phyloP scores from a whole-genome alignment of 1,139 yeast species.

The Torulaspora pretoriensis region DNA sequence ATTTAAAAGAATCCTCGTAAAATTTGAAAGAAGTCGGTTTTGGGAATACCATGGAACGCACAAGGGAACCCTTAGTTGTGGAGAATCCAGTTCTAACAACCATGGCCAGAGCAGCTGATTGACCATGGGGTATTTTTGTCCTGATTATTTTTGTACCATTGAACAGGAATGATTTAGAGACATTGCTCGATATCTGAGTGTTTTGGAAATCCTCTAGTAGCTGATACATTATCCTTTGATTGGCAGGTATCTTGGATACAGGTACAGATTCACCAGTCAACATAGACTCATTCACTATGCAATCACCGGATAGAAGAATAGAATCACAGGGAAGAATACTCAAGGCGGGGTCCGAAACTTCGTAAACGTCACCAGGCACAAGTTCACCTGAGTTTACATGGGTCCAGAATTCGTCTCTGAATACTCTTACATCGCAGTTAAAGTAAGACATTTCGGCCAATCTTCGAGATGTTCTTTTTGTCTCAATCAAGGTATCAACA shows the following conservation, averaged over 20 bases:
- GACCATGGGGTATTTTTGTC: slow-evolving; percentile 56
- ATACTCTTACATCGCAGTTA: slow-evolving; percentile 77
- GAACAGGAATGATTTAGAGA: slow-evolving; percentile 73
- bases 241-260: slow-evolving; percentile 72
- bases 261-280: slow-evolving; percentile 98
- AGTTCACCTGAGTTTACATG: slow-evolving; percentile 73
- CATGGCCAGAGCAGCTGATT: slow-evolving; percentile 67
- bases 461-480: slow-evolving; percentile 68
- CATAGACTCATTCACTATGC: slow-evolving; percentile 93
- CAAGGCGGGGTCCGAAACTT: slow-evolving; percentile 81
- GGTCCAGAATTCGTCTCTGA: slow-evolving; percentile 93
- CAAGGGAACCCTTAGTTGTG: slow-evolving; percentile 92
- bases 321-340: slow-evolving; percentile 82
- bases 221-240: slow-evolving; percentile 53
- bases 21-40: slow-evolving; percentile 92
- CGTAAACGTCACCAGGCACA: slow-evolving; percentile 95
- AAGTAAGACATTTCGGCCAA: slow-evolving; percentile 70
- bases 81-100: slow-evolving; percentile 88
- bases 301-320: slow-evolving; percentile 79
- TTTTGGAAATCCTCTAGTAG: slow-evolving; percentile 51
- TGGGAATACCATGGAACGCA: slow-evolving; percentile 94
- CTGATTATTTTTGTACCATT: slow-evolving; percentile 87
- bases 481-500: slow-evolving; percentile 74
- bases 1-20: slow-evolving; percentile 88
- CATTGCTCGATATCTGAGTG: slow-evolving; percentile 55